Evolutionary conservation across 176 grass and related monocot genomes (phyloP).

Genomic region (Typha latifolia): DNA sequence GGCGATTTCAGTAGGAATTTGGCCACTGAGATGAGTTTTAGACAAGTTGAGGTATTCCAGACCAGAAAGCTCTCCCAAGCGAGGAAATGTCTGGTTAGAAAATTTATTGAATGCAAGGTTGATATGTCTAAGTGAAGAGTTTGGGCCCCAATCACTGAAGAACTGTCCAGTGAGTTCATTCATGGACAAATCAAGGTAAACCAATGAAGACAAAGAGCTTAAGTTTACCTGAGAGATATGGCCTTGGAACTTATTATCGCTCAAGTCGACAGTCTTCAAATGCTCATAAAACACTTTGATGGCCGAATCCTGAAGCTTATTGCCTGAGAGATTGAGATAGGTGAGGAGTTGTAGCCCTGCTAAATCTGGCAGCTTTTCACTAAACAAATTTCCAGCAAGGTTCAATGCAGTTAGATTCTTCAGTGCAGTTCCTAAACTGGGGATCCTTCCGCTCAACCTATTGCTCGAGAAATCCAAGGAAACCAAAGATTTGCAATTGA

Average conservation of each 20-base stretch:
- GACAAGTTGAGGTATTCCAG: constrained; percentile 91
- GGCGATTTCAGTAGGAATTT: constrained; percentile 38
- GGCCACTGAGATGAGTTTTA: constrained; percentile 46
- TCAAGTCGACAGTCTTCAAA: constrained; percentile 62
- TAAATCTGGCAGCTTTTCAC: constrained; percentile 43
- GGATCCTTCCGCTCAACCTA: constrained; percentile 31
- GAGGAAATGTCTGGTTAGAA: constrained; percentile 30
- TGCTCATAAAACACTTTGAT: constrained; percentile 37
- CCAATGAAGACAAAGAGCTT: constrained; percentile 44
- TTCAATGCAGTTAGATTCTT: constrained; percentile 21
- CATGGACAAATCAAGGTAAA: constrained; percentile 72
- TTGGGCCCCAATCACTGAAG: constrained; percentile 14
- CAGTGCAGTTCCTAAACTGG: constrained; percentile 13
- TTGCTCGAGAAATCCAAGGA: constrained; percentile 64
- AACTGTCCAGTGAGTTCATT: constrained; percentile 60
- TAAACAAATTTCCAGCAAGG: constrained; percentile 23
- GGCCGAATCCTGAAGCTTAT: constrained; percentile 32
- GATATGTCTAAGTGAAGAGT: constrained; percentile 48
- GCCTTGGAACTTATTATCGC: constrained; percentile 60
- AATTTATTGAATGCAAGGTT: constrained; percentile 85
- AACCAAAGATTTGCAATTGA: constrained; percentile 30
- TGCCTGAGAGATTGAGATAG: constrained; percentile 76
- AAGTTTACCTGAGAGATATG: constrained; percentile 38
- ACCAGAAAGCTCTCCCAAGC: constrained; percentile 25
- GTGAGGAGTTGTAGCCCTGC: constrained; percentile 41